phyloP scores from a whole-genome alignment of 768 basidiomycete genomes.

The Pleurotus giganteus region DNA sequence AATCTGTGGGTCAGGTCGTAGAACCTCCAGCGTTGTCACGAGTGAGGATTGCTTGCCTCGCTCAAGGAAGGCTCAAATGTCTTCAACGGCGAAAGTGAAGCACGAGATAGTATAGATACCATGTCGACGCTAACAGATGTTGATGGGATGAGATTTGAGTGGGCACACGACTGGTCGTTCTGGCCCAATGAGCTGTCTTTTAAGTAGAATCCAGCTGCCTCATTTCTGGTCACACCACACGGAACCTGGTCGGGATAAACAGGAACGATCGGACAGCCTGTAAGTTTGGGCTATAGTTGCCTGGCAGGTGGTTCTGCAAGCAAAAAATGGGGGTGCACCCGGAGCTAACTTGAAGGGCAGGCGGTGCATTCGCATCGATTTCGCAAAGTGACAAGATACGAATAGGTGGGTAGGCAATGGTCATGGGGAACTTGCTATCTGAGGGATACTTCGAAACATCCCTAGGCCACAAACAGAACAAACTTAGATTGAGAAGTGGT shows the following conservation, averaged over 20 bases:
- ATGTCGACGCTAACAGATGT: constrained; percentile 20
- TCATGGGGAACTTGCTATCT: no score
- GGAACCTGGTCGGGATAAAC: constrained; percentile 11
- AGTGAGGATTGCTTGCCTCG: constrained; percentile 29
- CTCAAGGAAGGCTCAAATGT: constrained; percentile 23
- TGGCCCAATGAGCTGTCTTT: not conserved
- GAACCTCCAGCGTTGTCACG: not conserved
- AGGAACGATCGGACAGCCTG: constrained; percentile 8
- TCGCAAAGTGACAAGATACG: not conserved
- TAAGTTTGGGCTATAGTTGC: constrained; percentile 5
- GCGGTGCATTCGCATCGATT: constrained; percentile 3
- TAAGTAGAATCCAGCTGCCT: constrained; percentile 7
- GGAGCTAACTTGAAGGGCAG: constrained; percentile 9
- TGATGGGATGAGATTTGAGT: not conserved
- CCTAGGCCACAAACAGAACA: no score
- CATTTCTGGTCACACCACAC: constrained; percentile 10
- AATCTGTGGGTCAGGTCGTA: not conserved
- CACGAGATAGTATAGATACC: constrained; percentile 25
- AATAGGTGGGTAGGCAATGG: not conserved
- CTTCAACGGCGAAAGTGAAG: constrained; percentile 9
- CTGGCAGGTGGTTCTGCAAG: constrained; percentile 8
- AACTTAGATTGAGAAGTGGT: no score
- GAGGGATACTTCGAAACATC: no score
- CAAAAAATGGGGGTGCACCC: constrained; percentile 4
- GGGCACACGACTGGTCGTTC: constrained; percentile 7